Percentiles rank a stretch among this genome's conserved stretches.
Conservation (phyloP, 805 yeast species). For the Schwanniomyces vanrijiae region DNA sequence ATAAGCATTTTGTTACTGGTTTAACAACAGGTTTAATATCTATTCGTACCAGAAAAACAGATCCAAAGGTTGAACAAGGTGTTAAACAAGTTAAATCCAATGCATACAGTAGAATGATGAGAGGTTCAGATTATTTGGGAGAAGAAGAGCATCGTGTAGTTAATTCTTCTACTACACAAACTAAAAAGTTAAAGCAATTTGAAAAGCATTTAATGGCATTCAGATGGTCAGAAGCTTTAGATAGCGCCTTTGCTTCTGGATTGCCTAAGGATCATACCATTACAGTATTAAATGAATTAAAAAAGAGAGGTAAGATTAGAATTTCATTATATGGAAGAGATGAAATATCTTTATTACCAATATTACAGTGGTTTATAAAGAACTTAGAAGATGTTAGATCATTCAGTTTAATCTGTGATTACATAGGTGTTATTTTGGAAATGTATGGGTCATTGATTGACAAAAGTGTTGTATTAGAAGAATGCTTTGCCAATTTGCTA, state of each 20-base stretch:
- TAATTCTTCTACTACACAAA: constrained; percentile 50
- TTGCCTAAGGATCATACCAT: constrained; percentile 76
- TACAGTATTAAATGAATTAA: constrained; percentile 82
- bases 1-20: constrained; percentile 89
- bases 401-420: constrained; percentile 62
- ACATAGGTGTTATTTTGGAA: constrained; percentile 64
- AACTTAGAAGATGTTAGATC: constrained; percentile 79
- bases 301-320: constrained; percentile 84
- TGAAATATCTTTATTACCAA: constrained; percentile 81
- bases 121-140: constrained; percentile 89
- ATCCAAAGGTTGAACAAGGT: constrained; percentile 53
- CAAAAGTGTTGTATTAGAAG: constrained; percentile 74
- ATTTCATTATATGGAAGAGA: constrained; percentile 81
- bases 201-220: constrained; percentile 85
- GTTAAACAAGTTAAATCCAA: constrained; percentile 51
- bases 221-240: constrained; percentile 91
- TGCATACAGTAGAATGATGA: constrained; percentile 77
- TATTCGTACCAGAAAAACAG: constrained; percentile 81
- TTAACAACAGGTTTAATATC: constrained; percentile 85
- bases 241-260: constrained; percentile 79
- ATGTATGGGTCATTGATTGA: constrained; percentile 76
- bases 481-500: constrained; percentile 59
- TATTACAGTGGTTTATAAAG: constrained; percentile 79
- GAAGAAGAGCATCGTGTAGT: constrained; percentile 78
- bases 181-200: constrained; percentile 72